These are phyloP conservation scores for Colletotrichum kahawae DNA, from an alignment of 2,329 filamentous ascomycete species.

Conservation along the genomic window DNA sequence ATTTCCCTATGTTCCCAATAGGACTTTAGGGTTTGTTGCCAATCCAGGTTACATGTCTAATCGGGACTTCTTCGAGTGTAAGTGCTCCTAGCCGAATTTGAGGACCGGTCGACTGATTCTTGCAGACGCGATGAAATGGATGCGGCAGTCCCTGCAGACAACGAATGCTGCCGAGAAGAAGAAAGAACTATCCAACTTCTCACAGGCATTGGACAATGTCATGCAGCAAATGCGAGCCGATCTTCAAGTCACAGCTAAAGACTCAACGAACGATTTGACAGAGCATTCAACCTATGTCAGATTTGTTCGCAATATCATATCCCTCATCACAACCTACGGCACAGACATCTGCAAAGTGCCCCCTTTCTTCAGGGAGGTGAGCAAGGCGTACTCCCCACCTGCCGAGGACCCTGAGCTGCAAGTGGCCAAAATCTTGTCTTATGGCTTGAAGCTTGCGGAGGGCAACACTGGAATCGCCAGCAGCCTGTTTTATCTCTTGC, in stretches of 20 bases:
- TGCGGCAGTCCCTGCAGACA: constrained; percentile 53
- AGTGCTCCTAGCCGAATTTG: constrained; percentile 15
- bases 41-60: constrained; percentile 55
- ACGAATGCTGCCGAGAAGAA: constrained; percentile 39
- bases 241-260: constrained; percentile 41
- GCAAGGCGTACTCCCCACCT: constrained; percentile 60
- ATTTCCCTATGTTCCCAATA: constrained; percentile 48
- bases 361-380: constrained; percentile 61
- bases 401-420: constrained; percentile 61
- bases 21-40: constrained; percentile 38
- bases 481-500: constrained; percentile 61
- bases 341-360: constrained; percentile 59
- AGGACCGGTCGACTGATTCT: background rate
- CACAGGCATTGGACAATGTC: constrained; percentile 45
- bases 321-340: constrained; percentile 58
- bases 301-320: constrained; percentile 58
- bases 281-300: constrained; percentile 53
- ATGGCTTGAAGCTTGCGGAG: constrained; percentile 59
- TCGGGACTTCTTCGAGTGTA: constrained; percentile 53
- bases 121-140: constrained; percentile 46
- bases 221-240: constrained; percentile 63
- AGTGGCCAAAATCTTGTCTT: constrained; percentile 59
- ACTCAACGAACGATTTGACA: constrained; percentile 23
- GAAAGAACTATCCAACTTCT: constrained; percentile 44
- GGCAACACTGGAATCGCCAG: constrained; percentile 51